Percentiles rank a stretch among this genome's conserved stretches.
These are phyloP conservation scores for Leucaena leucocephala DNA, from an alignment of 306 rosid genomes.

Conservation along the genomic window DNA sequence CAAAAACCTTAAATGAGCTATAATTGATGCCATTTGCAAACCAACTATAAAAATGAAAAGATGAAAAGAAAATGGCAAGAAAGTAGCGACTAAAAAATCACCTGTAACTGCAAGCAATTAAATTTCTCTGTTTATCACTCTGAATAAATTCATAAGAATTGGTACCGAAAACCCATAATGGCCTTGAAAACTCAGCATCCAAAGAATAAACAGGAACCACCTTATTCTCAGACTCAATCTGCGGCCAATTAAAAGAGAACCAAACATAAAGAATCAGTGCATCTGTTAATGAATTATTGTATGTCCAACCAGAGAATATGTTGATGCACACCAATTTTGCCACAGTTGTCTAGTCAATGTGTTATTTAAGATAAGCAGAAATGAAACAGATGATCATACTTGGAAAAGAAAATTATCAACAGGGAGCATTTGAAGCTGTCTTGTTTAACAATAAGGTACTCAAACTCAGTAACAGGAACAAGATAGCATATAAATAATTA, in stretches of 20 bases:
- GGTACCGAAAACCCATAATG: constrained; percentile 77
- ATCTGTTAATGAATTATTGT: background rate
- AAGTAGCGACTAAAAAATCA: constrained; percentile 35
- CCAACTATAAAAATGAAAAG: constrained; percentile 13
- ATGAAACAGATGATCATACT: background rate
- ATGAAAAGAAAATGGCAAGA: constrained; percentile 18
- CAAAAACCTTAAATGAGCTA: constrained; percentile 20
- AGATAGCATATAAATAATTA: background rate
- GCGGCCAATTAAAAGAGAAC: constrained; percentile 36
- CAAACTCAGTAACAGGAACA: constrained; percentile 3
- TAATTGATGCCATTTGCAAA: background rate
- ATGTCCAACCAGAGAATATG: constrained; percentile 15
- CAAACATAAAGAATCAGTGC: constrained; percentile 2
- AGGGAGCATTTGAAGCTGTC: background rate
- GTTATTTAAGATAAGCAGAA: background rate
- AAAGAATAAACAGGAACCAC: constrained; percentile 67
- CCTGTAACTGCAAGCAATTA: constrained; percentile 92
- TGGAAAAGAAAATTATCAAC: constrained; percentile 19
- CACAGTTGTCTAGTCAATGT: constrained; percentile 5
- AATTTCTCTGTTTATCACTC: constrained; percentile 44
- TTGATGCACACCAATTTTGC: constrained; percentile 26
- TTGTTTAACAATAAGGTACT: background rate
- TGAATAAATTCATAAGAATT: constrained; percentile 81
- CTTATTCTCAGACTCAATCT: constrained; percentile 79
- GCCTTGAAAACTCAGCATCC: constrained; percentile 88